Conservation (phyloP, 106 monocot species). For the Apostasia ramifera region DNA sequence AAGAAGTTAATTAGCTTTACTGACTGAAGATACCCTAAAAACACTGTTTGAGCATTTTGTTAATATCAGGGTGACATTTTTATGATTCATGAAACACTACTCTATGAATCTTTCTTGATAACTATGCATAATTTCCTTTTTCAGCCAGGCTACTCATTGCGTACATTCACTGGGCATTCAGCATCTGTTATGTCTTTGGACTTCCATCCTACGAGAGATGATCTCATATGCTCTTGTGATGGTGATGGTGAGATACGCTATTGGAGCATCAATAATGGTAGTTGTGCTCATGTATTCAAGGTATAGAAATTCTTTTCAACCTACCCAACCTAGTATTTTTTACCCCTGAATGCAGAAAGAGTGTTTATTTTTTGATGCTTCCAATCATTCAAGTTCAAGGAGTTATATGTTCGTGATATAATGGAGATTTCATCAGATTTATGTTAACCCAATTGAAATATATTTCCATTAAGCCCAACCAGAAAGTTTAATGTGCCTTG, state of each 20-base stretch:
- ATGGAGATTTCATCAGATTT: no score
- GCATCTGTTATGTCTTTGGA: constrained; percentile 75
- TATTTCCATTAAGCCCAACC: no score
- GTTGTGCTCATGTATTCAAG: constrained; percentile 52
- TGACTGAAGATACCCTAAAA: no score
- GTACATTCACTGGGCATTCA: constrained; percentile 73
- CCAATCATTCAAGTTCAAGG: no score
- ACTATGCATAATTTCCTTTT: constrained; percentile 1
- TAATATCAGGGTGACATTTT: neutral
- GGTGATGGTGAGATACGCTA: constrained; percentile 70
- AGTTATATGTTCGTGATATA: no score
- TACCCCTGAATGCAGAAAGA: no score
- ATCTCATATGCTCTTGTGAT: constrained; percentile 82
- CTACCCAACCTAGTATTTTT: no score
- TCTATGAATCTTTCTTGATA: neutral
- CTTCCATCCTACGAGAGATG: constrained; percentile 75
- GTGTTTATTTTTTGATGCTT: no score
- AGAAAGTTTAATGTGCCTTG: no score
- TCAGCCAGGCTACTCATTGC: constrained; percentile 72
- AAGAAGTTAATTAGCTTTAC: no score
- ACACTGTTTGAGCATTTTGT: neutral
- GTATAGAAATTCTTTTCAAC: constrained; percentile 7
- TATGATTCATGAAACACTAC: neutral
- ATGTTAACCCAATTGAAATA: neutral
- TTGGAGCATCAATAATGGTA: constrained; percentile 85